Evolutionary conservation across 2,329 filamentous ascomycete genomes (phyloP).

Genomic region (Colletotrichum orbiculare): DNA sequence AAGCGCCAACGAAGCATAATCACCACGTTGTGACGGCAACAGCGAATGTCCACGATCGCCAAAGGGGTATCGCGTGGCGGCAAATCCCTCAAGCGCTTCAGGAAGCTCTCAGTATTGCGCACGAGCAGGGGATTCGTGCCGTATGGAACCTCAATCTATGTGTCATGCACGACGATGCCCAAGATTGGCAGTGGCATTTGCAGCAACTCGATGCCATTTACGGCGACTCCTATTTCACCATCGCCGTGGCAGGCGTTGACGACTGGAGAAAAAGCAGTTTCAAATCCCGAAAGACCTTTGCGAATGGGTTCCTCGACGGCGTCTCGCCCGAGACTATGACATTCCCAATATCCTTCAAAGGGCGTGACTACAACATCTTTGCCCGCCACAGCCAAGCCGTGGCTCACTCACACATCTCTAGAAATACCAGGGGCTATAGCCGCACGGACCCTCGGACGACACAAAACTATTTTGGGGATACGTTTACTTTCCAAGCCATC

Average conservation of each 20-base stretch:
- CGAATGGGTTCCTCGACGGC: neutral
- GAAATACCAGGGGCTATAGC: neutral
- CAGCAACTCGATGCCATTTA: conserved; percentile 15
- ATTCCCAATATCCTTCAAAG: no score
- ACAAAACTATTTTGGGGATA: neutral
- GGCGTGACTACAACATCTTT: neutral
- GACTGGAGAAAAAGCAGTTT: conserved; percentile 16
- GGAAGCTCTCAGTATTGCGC: conserved; percentile 12
- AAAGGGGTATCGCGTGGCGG: conserved; percentile 13
- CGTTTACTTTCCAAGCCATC: conserved; percentile 8
- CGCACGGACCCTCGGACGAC: neutral
- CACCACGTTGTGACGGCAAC: conserved; percentile 1
- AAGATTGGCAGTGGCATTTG: conserved; percentile 16
- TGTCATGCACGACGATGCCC: conserved; percentile 7
- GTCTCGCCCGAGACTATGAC: no score
- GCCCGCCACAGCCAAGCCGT: neutral
- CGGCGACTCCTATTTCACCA: conserved; percentile 8
- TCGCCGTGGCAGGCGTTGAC: conserved; percentile 4
- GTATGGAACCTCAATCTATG: conserved; percentile 15
- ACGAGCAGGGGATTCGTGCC: conserved; percentile 6
- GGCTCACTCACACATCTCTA: no score
- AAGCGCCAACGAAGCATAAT: neutral
- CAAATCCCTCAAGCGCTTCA: conserved; percentile 15
- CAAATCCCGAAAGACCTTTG: neutral
- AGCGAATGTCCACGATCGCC: conserved; percentile 1